Evolutionary conservation across 225 moss, liverwort and hornwort genomes (phyloP).

Genomic region (Pleurozium schreberi): DNA sequence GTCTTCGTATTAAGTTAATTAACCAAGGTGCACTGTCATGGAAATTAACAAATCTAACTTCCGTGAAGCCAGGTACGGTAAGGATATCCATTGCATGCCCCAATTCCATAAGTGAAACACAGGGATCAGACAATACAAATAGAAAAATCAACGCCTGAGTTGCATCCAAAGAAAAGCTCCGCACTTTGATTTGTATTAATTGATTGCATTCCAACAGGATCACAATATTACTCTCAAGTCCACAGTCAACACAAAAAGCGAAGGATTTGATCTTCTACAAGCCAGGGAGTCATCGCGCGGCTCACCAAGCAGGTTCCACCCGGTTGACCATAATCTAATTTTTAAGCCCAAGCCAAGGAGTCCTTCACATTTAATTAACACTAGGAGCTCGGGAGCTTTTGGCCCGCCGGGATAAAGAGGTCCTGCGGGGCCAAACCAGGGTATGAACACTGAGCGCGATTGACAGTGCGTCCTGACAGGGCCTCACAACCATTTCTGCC

Average conservation of each 20-base stretch:
- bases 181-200: not conserved
- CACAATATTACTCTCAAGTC: not conserved
- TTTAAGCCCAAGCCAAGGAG: constrained; percentile 58
- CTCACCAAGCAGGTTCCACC: constrained; percentile 56
- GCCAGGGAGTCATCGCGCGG: not conserved
- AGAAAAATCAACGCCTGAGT: not conserved
- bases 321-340: constrained; percentile 49
- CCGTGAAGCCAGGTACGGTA: no score
- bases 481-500: no score
- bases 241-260: no score
- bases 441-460: no score
- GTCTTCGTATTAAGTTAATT: no score
- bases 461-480: no score
- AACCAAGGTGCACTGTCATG: not conserved
- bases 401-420: no score
- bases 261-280: not conserved
- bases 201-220: not conserved
- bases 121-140: not conserved
- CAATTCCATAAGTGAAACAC: not conserved
- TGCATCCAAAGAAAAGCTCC: not conserved
- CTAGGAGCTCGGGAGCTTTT: no score
- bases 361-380: constrained; percentile 61
- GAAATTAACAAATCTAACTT: not conserved
- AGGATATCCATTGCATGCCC: not conserved
- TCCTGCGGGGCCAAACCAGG: no score